A percentile compares a stretch with the other conserved stretches of the same genome.
Conservation (phyloP, 2,329 filamentous ascomycete genomes). For the Hirsutella minnesotensis region DNA sequence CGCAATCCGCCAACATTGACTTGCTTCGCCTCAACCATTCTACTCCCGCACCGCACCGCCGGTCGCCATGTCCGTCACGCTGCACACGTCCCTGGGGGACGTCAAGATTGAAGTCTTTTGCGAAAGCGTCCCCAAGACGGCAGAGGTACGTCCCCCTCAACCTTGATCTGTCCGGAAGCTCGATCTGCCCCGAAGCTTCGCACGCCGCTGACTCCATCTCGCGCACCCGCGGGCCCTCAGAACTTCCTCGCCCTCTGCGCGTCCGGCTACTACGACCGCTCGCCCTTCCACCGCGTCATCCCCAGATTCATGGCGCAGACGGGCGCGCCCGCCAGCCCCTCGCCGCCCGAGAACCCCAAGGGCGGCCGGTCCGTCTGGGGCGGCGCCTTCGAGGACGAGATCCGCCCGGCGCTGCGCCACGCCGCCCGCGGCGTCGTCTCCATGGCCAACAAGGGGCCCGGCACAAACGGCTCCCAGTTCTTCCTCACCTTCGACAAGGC, state of each 20-base stretch:
- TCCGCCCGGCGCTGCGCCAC: conserved; percentile 57
- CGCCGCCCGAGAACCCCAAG: conserved; percentile 47
- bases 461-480: conserved; percentile 69
- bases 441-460: conserved; percentile 69
- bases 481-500: conserved; percentile 70
- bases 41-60: too few species aligned
- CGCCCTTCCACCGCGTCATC: conserved; percentile 71
- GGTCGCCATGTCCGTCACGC: conserved; percentile 51
- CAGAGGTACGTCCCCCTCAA: conserved; percentile 45
- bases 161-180: neutral
- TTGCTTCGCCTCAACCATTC: too few species aligned
- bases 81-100: conserved; percentile 82
- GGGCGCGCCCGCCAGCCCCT: conserved; percentile 47
- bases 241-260: conserved; percentile 84
- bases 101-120: conserved; percentile 96
- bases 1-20: too few species aligned
- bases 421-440: conserved; percentile 57
- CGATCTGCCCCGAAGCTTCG: too few species aligned
- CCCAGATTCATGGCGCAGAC: conserved; percentile 73
- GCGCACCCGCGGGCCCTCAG: too few species aligned
- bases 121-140: conserved; percentile 84
- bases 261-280: conserved; percentile 62
- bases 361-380: conserved; percentile 64
- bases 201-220: too few species aligned
- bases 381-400: conserved; percentile 68